These are phyloP conservation scores for Diutina siamensis DNA, from an alignment of 1,139 yeast species.

Conservation along the genomic window DNA sequence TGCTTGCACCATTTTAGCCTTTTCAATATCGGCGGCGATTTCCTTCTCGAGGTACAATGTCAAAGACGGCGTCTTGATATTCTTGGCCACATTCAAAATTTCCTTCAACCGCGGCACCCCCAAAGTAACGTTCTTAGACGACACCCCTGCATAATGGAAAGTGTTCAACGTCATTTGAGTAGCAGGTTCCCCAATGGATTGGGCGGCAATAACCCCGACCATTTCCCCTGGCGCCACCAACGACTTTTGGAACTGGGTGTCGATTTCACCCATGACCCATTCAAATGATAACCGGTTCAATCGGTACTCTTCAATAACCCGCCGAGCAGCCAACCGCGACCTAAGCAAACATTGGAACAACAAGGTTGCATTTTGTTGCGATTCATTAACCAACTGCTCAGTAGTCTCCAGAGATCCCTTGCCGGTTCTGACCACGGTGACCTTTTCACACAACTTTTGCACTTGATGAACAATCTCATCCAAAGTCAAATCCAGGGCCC, in stretches of 20 bases:
- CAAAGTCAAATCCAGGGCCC: slow-evolving; percentile 81
- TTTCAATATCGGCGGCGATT: slow-evolving; percentile 78
- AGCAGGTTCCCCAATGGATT: slow-evolving; percentile 99
- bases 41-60: slow-evolving; percentile 80
- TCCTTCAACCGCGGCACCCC: slow-evolving; percentile 99
- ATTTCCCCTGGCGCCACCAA: slow-evolving; percentile 98
- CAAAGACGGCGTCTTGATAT: slow-evolving; percentile 95
- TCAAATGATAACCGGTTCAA: slow-evolving; percentile 79
- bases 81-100: slow-evolving; percentile 96
- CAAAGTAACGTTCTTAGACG: slow-evolving; percentile 95
- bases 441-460: slow-evolving; percentile 50
- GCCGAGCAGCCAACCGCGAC: slow-evolving; percentile 82
- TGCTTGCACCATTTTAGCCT: slow-evolving; percentile 90
- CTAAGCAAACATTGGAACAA: slow-evolving; percentile 86
- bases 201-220: slow-evolving; percentile 99
- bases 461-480: slow-evolving; percentile 72
- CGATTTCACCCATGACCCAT: slow-evolving; percentile 93
- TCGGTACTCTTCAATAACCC: slow-evolving; percentile 85
- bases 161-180: slow-evolving; percentile 99
- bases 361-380: slow-evolving; percentile 86
- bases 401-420: slow-evolving; percentile 13
- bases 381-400: slow-evolving; percentile 62
- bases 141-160: slow-evolving; percentile 99
- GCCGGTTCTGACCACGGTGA: slow-evolving; percentile 73
- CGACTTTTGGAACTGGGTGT: slow-evolving; percentile 85